Base-by-base conservation (phyloP, 108 stramenopile genomes). In the Stephanodiscus triporus region DNA sequence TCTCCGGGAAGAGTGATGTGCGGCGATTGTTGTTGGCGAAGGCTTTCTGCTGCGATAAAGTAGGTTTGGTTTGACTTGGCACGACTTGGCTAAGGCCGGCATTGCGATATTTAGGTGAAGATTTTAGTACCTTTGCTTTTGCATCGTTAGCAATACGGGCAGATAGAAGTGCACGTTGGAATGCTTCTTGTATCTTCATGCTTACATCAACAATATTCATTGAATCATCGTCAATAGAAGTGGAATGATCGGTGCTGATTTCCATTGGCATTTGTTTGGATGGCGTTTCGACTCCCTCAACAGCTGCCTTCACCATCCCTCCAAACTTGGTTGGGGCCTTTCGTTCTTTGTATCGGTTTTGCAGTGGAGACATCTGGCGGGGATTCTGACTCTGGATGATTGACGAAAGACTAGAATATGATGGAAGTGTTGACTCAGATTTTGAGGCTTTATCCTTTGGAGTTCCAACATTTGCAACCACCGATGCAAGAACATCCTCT, bases 121-220 rank as follows among this genome's bases (percentile, higher is more conserved):
- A n/a, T 23, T 37, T 42, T 2, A 61, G 14, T 17, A 61, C 20
- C 30, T 38, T 61, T 14, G 73, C 45, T 36, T 75, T 75, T 23
- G 73, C 64, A 45, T 69, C 68, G 34, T 73, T 69, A 0, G 72
- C 80, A 69, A 79, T 48, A 57, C 55, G 78, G 9, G 70, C 56
- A 0, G 78, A 56, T 17, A 79, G 71, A 45, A 79, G 51, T 29
- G 65, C 56, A 26, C 71, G 78, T 45, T 79, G 78, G 38, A 72
- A 79, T 42, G 70, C 71, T 37, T 74, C 79, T 57, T 69, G 72
- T 38, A 43, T 60, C 32, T 73, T 72, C 42, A 48, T 62, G 26
- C 56, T 59, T 6, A 60, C 57, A 6, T 30, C 32, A 48, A 30
- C 71, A 27, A 24, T 32, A 49, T 61, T 36, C 1, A 51, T 59